A percentile compares a stretch with the other conserved stretches of the same genome.
These are phyloP conservation scores for Ilex asprella DNA, from an alignment of 257 asterid genomes.

Conservation along the genomic window DNA sequence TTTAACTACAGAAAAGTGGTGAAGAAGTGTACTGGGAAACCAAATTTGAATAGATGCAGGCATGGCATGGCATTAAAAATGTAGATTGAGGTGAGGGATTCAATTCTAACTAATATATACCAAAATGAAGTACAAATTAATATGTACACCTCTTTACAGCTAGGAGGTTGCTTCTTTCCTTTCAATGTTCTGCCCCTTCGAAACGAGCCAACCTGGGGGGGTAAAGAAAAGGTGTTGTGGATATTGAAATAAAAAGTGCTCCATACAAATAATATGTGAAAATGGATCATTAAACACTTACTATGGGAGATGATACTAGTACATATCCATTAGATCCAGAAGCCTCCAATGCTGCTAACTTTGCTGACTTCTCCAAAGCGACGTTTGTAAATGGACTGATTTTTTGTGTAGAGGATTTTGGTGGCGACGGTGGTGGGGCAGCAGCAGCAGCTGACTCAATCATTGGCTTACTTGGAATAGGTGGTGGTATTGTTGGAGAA, in stretches of 20 bases:
- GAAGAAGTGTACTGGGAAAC: too few relatives aligned
- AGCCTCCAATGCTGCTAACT: conserved; percentile 65
- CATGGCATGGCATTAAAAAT: too few relatives aligned
- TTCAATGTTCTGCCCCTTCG: conserved; percentile 54
- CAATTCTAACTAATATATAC: not conserved
- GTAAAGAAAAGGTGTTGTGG: conserved; percentile 13
- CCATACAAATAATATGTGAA: conserved; percentile 4
- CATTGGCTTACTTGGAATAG: conserved; percentile 45
- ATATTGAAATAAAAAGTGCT: not conserved
- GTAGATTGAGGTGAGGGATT: too few relatives aligned
- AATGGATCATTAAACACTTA: conserved; percentile 25
- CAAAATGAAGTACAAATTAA: not conserved
- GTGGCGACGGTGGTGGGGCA: conserved; percentile 41
- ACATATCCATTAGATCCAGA: conserved; percentile 59
- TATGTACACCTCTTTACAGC: conserved; percentile 63
- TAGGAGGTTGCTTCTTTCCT: conserved; percentile 60
- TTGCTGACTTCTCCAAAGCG: conserved; percentile 48
- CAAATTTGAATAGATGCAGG: too few relatives aligned
- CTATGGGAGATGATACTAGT: conserved; percentile 57
- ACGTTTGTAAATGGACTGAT: conserved; percentile 52
- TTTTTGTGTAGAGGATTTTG: conserved; percentile 57
- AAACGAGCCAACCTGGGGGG: conserved; percentile 65
- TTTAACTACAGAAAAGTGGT: too few relatives aligned
- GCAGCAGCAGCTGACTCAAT: conserved; percentile 29
- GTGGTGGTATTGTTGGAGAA: conserved; percentile 36